Base-by-base conservation (phyloP, 2,329 filamentous ascomycete genomes). In the Penicillium verrucosum region DNA sequence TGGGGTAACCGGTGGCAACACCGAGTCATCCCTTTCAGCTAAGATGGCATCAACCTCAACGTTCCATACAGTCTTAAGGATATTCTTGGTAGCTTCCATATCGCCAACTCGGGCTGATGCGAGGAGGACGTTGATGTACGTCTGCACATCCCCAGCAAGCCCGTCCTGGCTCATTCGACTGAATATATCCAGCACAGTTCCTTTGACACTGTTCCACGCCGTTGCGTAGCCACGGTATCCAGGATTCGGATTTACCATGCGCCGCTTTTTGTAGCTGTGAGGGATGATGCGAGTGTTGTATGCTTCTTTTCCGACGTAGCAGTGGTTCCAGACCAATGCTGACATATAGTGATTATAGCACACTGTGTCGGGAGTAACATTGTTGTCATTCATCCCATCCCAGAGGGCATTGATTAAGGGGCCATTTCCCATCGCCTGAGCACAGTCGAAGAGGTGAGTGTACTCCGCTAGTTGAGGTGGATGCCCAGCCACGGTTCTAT, bases 301-400 rank as follows among this genome's bases (percentile, higher is more conserved):
- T 68, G 74, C 68, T 65, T 78, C 68, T 51, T 62, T 54, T n/a
- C 78, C 68, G 23, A 73, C 69, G 32, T 76, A 73, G 5, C 69
- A 64, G 34, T 70, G 68, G 32, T 81, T 70, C 78, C 80, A 84
- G 38, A 80, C 73, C 45, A 75, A 71, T 1, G 79, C 75, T 18
- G 77, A 78, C 71, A 86, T 78, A 54, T 78, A 81, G 57, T 79
- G 70, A 55, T 85, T 86, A 65, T 81, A 86, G 65, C 81, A 83
- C 54, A 73, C 71, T 3, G 76, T 63, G 63, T 82, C 78, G 2
- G 80, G 82, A 9, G 62, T 41, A 4, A 80, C 45, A 3, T 68
- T 63, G 42, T 76, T 42, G 23, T 21, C n/a, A 14, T 30, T 1
- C 51, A 55, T 48, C 9, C 46, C 54, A 21, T 59, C 58, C 82